These are phyloP conservation scores for Sporothrix inflata DNA, from an alignment of 2,329 filamentous ascomycete species.

Conservation along the genomic window DNA sequence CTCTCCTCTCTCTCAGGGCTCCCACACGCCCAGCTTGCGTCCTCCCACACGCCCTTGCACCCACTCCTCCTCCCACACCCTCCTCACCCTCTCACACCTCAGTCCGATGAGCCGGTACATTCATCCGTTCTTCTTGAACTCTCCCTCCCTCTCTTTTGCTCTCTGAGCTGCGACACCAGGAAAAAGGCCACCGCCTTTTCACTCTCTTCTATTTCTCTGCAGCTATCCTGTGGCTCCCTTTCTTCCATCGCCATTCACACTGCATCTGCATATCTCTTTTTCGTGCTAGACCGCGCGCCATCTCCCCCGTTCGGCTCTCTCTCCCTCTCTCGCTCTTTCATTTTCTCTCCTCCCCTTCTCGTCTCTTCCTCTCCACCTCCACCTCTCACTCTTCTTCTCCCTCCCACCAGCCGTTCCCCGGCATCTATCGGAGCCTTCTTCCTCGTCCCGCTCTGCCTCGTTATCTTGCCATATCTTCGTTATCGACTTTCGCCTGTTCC, in stretches of 20 bases:
- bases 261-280: slow-evolving; percentile 11
- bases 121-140: slow-evolving; percentile 37
- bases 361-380: background rate
- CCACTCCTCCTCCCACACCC: slow-evolving; percentile 31
- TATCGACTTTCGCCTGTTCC: background rate
- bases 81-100: slow-evolving; percentile 31
- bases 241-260: slow-evolving; percentile 4
- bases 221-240: slow-evolving; percentile 10
- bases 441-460: slow-evolving; percentile 1
- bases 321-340: background rate
- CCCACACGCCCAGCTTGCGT: slow-evolving; percentile 35
- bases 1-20: slow-evolving; percentile 4
- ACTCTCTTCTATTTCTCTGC: slow-evolving; percentile 11
- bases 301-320: background rate
- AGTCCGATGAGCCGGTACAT: slow-evolving; percentile 41
- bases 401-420: background rate
- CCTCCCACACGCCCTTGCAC: slow-evolving; percentile 26
- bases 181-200: slow-evolving; percentile 26
- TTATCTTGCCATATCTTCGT: slow-evolving; percentile 18
- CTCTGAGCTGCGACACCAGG: slow-evolving; percentile 10
- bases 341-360: background rate
- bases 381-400: background rate
- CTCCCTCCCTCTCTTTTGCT: slow-evolving; percentile 31
- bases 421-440: background rate
- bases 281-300: slow-evolving; percentile 11